phyloP scores from a whole-genome alignment of 108 stramenopile genomes.

The Thalassiosira profunda region DNA sequence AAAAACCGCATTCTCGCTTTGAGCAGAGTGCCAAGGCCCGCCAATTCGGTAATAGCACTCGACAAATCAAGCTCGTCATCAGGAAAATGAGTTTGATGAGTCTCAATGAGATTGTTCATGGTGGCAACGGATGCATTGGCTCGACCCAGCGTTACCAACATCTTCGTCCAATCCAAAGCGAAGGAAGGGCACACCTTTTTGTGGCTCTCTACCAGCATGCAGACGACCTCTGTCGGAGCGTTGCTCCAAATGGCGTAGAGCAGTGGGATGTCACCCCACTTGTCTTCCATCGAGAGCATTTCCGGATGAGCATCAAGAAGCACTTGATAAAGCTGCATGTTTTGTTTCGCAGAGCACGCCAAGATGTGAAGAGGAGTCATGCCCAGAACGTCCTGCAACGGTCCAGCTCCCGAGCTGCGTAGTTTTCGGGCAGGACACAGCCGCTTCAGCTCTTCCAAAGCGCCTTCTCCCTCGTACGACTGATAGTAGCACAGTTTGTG shows the following conservation, averaged over 20 bases:
- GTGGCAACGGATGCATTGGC: neutral
- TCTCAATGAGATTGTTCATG: neutral
- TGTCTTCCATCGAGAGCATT: neutral
- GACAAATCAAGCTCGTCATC: neutral
- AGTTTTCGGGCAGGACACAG: neutral
- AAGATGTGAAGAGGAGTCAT: slow-evolving; percentile 11
- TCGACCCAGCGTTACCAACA: neutral
- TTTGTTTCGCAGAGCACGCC: neutral
- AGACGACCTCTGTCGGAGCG: neutral
- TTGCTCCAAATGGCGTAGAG: neutral
- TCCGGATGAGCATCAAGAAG: neutral
- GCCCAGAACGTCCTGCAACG: neutral
- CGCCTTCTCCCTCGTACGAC: neutral
- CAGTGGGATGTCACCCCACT: neutral
- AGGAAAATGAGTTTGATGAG: neutral
- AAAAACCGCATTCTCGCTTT: neutral
- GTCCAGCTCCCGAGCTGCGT: neutral
- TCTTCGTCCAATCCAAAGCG: neutral
- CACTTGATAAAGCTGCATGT: neutral
- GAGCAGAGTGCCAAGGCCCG: neutral
- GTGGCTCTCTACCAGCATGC: neutral
- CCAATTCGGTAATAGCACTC: neutral
- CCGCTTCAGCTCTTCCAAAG: neutral
- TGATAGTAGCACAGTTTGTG: neutral
- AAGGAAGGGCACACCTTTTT: neutral